Evolutionary conservation across 2,329 filamentous ascomycete species (phyloP).

Genomic region (Claviceps pusilla): DNA sequence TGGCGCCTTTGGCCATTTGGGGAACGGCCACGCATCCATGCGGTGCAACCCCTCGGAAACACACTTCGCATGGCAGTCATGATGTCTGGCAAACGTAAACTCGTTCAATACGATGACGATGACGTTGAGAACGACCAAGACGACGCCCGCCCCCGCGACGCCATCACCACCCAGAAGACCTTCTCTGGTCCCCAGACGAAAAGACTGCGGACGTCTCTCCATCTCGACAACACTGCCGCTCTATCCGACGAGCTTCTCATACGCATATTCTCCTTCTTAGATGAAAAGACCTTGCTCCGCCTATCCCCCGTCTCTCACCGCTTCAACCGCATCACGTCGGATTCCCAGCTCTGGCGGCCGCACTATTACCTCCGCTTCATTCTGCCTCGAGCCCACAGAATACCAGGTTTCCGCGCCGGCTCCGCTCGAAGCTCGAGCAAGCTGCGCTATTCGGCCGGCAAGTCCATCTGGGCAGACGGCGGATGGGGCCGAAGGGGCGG

Average conservation of each 20-base stretch:
- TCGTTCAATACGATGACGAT: conserved; percentile 3
- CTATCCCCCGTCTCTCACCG: conserved; percentile 55
- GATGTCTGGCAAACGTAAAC: conserved; percentile 15
- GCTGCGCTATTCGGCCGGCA: conserved; percentile 30
- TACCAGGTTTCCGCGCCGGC: conserved; percentile 46
- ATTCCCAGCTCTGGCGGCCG: conserved; percentile 81
- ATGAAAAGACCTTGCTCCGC: conserved; percentile 50
- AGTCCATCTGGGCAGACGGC: conserved; percentile 29
- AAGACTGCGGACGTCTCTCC: neutral
- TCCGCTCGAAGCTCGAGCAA: conserved; percentile 15
- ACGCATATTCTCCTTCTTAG: conserved; percentile 66
- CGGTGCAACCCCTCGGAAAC: neutral
- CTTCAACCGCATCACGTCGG: conserved; percentile 56
- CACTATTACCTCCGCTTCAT: conserved; percentile 83
- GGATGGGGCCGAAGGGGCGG: conserved; percentile 26
- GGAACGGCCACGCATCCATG: neutral
- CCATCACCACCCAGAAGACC: neutral
- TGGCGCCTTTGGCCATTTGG: neutral
- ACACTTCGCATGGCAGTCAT: neutral
- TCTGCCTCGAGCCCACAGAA: conserved; percentile 59
- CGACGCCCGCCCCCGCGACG: neutral
- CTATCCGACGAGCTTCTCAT: conserved; percentile 81
- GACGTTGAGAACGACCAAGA: neutral
- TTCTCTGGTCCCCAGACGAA: neutral
- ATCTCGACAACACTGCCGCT: conserved; percentile 47